Percentiles rank a stretch among this genome's conserved stretches.
phyloP scores from a whole-genome alignment of 306 rosid species.

The Lathyrus aphaca region DNA sequence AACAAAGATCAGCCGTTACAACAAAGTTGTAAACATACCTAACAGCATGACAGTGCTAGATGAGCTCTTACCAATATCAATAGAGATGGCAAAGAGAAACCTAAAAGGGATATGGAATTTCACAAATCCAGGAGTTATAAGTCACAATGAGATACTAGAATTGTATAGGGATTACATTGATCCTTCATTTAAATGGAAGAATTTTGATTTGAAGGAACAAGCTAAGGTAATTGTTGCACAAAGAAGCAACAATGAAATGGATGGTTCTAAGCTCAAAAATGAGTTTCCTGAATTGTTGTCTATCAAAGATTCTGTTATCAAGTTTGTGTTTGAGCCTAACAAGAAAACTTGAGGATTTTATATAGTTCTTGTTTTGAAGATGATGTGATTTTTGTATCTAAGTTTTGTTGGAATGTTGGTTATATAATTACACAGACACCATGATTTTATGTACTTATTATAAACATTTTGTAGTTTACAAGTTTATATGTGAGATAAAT shows the following conservation, averaged over 20 bases:
- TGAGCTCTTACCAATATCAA: constrained; percentile 70
- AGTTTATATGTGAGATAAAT: constrained; percentile 7
- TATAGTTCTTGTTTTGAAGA: neutral
- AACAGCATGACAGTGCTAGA: constrained; percentile 79
- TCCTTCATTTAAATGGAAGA: constrained; percentile 61
- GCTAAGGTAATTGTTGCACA: constrained; percentile 70
- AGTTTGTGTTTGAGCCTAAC: constrained; percentile 68
- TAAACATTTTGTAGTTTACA: constrained; percentile 7
- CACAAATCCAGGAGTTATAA: constrained; percentile 77
- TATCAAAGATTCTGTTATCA: constrained; percentile 64
- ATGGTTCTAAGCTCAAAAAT: constrained; percentile 62
- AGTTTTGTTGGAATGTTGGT: neutral
- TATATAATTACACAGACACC: constrained; percentile 18
- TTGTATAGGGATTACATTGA: constrained; percentile 65
- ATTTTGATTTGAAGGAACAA: constrained; percentile 66
- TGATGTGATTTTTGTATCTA: constrained; percentile 33
- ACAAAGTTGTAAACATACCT: constrained; percentile 72
- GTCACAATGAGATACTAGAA: constrained; percentile 70
- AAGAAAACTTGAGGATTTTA: constrained; percentile 52
- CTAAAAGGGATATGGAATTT: constrained; percentile 78
- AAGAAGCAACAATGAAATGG: constrained; percentile 75
- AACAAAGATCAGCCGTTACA: constrained; percentile 64
- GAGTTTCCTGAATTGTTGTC: constrained; percentile 64
- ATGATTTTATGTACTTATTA: neutral
- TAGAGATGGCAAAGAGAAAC: constrained; percentile 71